Evolutionary conservation across 1,139 yeast species (phyloP).

Genomic region (Pichia sp.): DNA sequence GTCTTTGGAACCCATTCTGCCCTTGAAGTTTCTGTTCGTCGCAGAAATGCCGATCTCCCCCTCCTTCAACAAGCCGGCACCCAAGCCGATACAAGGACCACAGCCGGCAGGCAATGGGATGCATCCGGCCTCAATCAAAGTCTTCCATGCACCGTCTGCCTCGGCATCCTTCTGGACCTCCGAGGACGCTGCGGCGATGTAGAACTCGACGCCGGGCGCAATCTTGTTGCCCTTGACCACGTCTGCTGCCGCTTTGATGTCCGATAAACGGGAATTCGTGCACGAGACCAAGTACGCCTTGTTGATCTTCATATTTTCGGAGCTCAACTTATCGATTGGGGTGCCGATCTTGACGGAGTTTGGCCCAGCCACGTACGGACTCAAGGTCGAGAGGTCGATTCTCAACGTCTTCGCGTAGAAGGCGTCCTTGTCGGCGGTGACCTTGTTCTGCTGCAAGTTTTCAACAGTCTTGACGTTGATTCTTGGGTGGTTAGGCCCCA

Average conservation of each 20-base stretch:
- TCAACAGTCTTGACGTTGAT: conserved; percentile 59
- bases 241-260: conserved; percentile 90
- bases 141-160: conserved; percentile 86
- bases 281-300: conserved; percentile 98
- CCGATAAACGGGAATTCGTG: conserved; percentile 90
- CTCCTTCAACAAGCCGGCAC: conserved; percentile 85
- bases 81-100: conserved; percentile 98
- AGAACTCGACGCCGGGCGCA: conserved; percentile 86
- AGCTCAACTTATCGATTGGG: conserved; percentile 69
- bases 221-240: conserved; percentile 76
- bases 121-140: conserved; percentile 87
- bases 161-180: conserved; percentile 92
- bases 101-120: conserved; percentile 96
- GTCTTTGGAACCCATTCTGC: conserved; percentile 97
- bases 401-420: conserved; percentile 81
- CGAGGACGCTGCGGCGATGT: conserved; percentile 95
- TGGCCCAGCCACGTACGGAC: conserved; percentile 96
- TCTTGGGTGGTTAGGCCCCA: conserved; percentile 80
- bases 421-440: conserved; percentile 69
- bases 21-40: conserved; percentile 96
- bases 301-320: conserved; percentile 70
- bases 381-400: conserved; percentile 73
- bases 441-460: conserved; percentile 37
- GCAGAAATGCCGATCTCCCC: conserved; percentile 99
- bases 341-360: conserved; percentile 90